phyloP scores from a whole-genome alignment of 78 protist species.

The Dictyostelium brefeldianum region DNA sequence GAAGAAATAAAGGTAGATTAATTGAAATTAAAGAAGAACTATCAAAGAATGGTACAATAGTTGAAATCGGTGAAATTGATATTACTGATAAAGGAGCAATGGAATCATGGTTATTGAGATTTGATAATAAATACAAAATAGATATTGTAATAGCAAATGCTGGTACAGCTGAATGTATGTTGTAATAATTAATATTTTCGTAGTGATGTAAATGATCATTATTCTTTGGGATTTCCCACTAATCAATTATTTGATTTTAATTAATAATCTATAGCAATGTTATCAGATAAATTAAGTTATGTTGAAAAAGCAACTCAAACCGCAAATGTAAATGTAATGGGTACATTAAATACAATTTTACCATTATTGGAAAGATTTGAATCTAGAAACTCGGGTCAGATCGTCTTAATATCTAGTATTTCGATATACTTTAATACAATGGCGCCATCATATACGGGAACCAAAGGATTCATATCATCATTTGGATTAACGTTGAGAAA shows the following conservation, averaged over 20 bases:
- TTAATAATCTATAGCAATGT: not conserved
- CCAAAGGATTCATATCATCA: not conserved
- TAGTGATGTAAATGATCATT: too few species aligned
- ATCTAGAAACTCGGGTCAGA: slow-evolving; percentile 9
- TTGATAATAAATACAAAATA: not conserved
- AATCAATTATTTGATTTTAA: not conserved
- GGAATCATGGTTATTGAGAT: not conserved
- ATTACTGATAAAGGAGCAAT: not conserved
- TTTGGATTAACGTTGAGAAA: slow-evolving; percentile 10
- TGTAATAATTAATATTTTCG: not conserved
- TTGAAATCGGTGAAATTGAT: slow-evolving; percentile 18
- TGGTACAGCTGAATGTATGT: slow-evolving; percentile 13
- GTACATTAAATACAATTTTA: slow-evolving; percentile 28
- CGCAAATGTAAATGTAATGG: slow-evolving; percentile 24
- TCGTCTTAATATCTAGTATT: not conserved
- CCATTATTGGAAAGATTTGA: slow-evolving; percentile 15
- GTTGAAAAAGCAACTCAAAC: not conserved
- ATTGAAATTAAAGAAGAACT: slow-evolving; percentile 14
- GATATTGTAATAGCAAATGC: slow-evolving; percentile 50
- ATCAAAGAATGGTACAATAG: slow-evolving; percentile 11
- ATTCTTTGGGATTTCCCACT: too few species aligned
- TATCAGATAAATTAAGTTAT: not conserved
- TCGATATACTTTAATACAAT: too few species aligned
- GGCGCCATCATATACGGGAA: not conserved
- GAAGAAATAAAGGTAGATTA: slow-evolving; percentile 25